Evolutionary conservation across 202 grass and related monocot species (phyloP).

Genomic region (Brachypodium distachyon): DNA sequence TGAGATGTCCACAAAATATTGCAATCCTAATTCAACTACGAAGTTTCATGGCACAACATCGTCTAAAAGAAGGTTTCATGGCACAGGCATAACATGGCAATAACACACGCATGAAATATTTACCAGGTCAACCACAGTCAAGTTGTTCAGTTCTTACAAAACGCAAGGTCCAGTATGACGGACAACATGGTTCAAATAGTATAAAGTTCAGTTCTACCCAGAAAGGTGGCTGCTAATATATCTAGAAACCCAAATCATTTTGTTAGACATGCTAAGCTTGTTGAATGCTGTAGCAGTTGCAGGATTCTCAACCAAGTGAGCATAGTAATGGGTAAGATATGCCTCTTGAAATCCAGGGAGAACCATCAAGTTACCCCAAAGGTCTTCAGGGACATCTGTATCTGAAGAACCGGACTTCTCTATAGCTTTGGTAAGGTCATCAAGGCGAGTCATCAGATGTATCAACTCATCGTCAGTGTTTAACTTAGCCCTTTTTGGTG

Average conservation of each 20-base stretch:
- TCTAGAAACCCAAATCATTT: neutral
- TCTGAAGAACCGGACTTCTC: neutral
- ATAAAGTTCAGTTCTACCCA: neutral
- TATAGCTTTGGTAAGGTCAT: neutral
- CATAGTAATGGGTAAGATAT: neutral
- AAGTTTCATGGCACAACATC: too few species aligned
- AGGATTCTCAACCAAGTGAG: neutral
- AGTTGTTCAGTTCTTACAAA: neutral
- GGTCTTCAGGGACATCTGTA: neutral
- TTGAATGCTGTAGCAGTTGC: neutral
- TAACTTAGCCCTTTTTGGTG: neutral
- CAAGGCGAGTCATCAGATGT: neutral
- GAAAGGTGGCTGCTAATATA: neutral
- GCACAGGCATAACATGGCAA: too few species aligned
- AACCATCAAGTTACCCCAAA: neutral
- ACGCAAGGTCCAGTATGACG: too few species aligned
- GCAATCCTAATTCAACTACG: too few species aligned
- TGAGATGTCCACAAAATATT: too few species aligned
- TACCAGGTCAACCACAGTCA: neutral
- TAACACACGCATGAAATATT: neutral
- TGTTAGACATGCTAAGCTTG: constrained; percentile 19
- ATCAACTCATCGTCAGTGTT: neutral
- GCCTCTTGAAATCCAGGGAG: constrained; percentile 8
- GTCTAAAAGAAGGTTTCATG: too few species aligned
- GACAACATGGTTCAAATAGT: neutral